Base-by-base conservation (phyloP, 2,329 filamentous ascomycete genomes). In the Pseudonectria buxi region DNA sequence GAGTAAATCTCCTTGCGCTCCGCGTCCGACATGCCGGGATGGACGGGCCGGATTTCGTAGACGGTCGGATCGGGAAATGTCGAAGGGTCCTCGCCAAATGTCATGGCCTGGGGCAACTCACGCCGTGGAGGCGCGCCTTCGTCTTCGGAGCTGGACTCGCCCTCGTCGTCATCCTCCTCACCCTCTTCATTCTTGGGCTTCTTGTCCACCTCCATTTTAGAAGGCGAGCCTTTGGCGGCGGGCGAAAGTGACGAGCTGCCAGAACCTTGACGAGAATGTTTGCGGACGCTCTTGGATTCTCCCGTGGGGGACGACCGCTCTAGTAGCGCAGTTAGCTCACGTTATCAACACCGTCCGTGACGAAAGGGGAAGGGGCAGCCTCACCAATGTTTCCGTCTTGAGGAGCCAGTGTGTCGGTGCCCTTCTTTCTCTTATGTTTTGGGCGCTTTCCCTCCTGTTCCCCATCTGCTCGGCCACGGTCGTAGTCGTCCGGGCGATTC, bases 31-130 rank as follows among this genome's bases (percentile, higher is more conserved):
- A 95, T 94, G 45, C 74, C 81, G 1, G 81, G 74, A 1, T 75
- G 74, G 15, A 89, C 71, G 0, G 81, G 72, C 37, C 81, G 81
- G 44, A 98, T 95, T 57, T 98, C 85, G 67, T 98, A 98, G 32
- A 95, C 74, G 25, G 90, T 95, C 2, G 89, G 88, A 55, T 98
- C 92, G 14, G 78, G 77, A 53, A 90, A 95, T n/a, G 81, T 87
- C 16, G 87, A 85, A 0, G 90, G 90, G 55, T 96, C 88, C 26
- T 90, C 82, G 40, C 90, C 90, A 58, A 95, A 96, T 1, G 87
- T 89, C 62, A 94, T 86, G 53, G 81, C 81, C 40, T 89, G 83
- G 5, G 85, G 87, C 27, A 75, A 71, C 32, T 81, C 77, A 16
- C 75, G 72, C 43, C 72, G 71, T 53, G 81, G 71, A 39, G 75